These are phyloP conservation scores for Hymenoscyphus scutula DNA, from an alignment of 2,329 filamentous ascomycete species.

Conservation along the genomic window DNA sequence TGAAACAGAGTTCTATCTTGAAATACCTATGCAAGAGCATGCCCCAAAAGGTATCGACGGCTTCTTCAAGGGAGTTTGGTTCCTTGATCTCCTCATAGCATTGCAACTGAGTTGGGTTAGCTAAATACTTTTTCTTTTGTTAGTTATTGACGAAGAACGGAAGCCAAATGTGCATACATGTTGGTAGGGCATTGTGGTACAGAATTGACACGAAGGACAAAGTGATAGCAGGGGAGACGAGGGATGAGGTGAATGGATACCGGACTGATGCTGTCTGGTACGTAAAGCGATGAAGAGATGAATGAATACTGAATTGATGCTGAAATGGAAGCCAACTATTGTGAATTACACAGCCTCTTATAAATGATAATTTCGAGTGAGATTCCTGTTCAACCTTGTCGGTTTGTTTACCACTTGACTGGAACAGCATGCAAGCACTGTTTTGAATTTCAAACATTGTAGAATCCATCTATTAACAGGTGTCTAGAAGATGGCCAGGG, in stretches of 20 bases:
- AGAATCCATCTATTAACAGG: neutral
- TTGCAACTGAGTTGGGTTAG: neutral
- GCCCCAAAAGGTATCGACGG: neutral
- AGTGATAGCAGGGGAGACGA: neutral
- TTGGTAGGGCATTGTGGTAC: neutral
- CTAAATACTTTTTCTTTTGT: neutral
- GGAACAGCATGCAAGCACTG: neutral
- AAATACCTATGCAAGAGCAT: neutral
- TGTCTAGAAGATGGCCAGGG: no score
- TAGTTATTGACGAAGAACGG: neutral
- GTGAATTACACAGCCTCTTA: neutral
- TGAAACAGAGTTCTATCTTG: neutral
- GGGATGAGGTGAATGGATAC: no score
- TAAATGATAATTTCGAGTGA: neutral
- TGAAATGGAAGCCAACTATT: neutral
- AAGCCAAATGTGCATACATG: neutral
- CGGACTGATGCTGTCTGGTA: no score
- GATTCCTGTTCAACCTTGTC: neutral
- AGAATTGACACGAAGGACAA: neutral
- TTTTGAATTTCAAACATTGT: neutral
- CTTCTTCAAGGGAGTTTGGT: neutral
- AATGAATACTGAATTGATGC: neutral
- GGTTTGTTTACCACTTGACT: neutral
- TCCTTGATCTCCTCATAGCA: neutral
- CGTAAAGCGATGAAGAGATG: no score